These are phyloP conservation scores for Acanthamoeba culbertsoni DNA, from an alignment of 208 protist species.

Conservation along the genomic window DNA sequence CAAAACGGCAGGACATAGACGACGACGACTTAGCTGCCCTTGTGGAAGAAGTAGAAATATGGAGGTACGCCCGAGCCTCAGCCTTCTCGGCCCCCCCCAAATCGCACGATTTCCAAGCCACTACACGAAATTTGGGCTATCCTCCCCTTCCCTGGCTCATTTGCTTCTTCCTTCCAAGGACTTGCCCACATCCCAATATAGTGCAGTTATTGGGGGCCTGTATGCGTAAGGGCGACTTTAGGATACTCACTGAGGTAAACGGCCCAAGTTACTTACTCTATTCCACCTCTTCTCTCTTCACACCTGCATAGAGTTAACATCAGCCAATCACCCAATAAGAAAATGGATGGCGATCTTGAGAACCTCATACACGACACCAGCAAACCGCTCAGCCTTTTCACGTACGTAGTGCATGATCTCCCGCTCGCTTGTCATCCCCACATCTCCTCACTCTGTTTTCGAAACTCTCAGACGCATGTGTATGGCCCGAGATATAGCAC, in stretches of 20 bases:
- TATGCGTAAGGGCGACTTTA: constrained; percentile 46
- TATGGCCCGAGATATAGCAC: constrained; percentile 26
- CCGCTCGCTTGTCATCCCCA: background rate
- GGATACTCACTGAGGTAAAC: constrained; percentile 11
- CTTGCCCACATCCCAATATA: constrained; percentile 41
- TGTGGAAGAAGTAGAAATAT: constrained; percentile 32
- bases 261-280: background rate
- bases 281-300: background rate
- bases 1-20: constrained; percentile 25
- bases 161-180: background rate
- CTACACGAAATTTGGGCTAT: too few relatives aligned
- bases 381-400: constrained; percentile 51
- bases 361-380: background rate
- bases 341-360: constrained; percentile 4
- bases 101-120: too few relatives aligned
- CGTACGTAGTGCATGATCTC: background rate
- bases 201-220: constrained; percentile 26
- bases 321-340: background rate
- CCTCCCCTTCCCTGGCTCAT: too few relatives aligned
- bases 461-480: background rate
- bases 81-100: too few relatives aligned
- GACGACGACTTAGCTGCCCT: background rate
- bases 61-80: constrained; percentile 3
- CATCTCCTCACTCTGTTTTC: background rate
- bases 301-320: background rate